Base-by-base conservation (phyloP, 2,329 filamentous ascomycete species). In the Macroventuria anomochaeta region DNA sequence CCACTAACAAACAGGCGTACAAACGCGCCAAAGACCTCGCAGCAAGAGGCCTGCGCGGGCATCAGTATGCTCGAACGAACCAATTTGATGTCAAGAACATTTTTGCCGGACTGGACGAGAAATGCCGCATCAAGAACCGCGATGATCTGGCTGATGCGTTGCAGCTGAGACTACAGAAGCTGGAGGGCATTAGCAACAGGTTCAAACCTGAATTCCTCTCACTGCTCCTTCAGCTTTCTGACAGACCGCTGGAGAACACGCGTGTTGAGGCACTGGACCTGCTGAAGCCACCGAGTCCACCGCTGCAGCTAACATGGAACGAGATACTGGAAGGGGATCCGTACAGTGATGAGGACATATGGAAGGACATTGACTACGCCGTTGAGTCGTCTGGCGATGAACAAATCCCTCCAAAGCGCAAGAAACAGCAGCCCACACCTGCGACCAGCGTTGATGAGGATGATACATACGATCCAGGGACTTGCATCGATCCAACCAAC, bases 151-250 rank as follows among this genome's bases (percentile, higher is more conserved):
- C 91, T 11, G 87, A 93, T 69, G 87, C 86, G 5, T 76, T 92
- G 29, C 77, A 79, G 32, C 68, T 71, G 36, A 81, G 89, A 29
- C 73, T 91, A 12, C 76, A 82, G 32, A 83, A 86, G 55, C 75
- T 96, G 17, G 77, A 81, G 10, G 68, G 75, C 26, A 71, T 75
- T 12, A 78, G 75, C 29, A 81, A 81, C 36, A 86, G 86, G 74
- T 93, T 85, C 83, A 85, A 86, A 5, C 92, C 93, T 0, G 95
- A 97, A 63, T 81, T 90, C 12, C 77, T 97, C 12, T 87, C 89
- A 42, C 75, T 97, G 0, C 76, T 97, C 10, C 79, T 97, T 7
- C 85, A 91, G 56, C 83, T 97, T 0, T 93, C 93, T 1, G 88
- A 96, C 63, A 84, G 87, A 46, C 93, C 95, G 2, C 83, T 87